Base-by-base conservation (phyloP, 208 protist genomes). In the Tritrichomonas musculus region DNA sequence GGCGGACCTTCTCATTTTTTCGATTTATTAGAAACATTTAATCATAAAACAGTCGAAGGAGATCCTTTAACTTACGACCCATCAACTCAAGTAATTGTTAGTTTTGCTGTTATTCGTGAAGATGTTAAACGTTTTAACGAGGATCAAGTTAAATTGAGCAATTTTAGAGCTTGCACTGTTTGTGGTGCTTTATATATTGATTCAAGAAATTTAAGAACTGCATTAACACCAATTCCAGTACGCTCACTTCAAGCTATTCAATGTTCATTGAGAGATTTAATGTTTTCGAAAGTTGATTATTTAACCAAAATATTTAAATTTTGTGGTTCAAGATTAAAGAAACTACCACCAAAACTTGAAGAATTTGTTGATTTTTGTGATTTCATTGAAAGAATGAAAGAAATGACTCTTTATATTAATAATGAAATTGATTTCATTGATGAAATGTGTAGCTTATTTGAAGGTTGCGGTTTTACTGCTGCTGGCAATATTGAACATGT, bases 331-430 rank as follows among this genome's bases (percentile, higher is more conserved):
- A 30, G 41, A 53, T 49, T 88, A 47, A 47, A 47, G 33, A 53
- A 53, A n/a, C 47, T 57, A 47, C 47, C 77, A 57, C 53, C 41
- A 60, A 33, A 44, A 30, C 39, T 88, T 22, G 47, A 44, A 33
- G 47, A 88, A 47, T 88, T 57, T 49, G 47, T 88, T 30, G 77
- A 88, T 88, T 88, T 88, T 49, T 88, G 77, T 50, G 47, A 88
- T 53, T 88, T 88, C 17, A 33, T 49, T 53, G 47, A 88, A 17
- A 53, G 41, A 57, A 53, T 17, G 17, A 27, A n/a, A 57, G 41
- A 53, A 39, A 60, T 88, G 0, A 47, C 44, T 33, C 77, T 47
- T 53, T 88, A 39, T 14, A 44, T 88, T 88, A 20, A 25, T 53
- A 27, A 20, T 53, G 77, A 88, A 88, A 47, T 88, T 60, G 25